Conservation (phyloP, 495 filamentous ascomycete species). For the Usnea hakonensis region DNA sequence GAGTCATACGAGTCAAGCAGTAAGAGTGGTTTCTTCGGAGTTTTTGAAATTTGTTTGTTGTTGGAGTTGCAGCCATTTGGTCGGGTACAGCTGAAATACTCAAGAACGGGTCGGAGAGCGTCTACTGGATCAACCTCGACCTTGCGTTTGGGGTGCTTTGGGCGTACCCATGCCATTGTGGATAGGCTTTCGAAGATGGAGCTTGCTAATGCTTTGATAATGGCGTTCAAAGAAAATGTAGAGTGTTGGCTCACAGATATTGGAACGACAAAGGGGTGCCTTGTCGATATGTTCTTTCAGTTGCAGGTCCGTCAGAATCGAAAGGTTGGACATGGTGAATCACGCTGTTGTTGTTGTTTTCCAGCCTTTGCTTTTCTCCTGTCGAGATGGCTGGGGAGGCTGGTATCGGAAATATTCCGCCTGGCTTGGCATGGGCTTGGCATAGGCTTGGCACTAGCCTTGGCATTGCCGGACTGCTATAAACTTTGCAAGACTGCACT, state of each 20-base stretch:
- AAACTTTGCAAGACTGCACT: too few relatives aligned
- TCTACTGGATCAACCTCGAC: not conserved
- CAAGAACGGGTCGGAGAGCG: not conserved
- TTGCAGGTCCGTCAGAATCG: not conserved
- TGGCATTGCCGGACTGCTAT: not conserved
- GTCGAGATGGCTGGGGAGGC: not conserved
- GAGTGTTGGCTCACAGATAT: not conserved
- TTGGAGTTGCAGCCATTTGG: not conserved
- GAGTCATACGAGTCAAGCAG: not conserved
- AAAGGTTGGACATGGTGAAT: not conserved
- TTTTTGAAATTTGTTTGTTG: not conserved
- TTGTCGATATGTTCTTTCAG: not conserved
- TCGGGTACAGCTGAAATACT: not conserved
- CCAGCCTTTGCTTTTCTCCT: not conserved
- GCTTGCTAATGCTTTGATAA: not conserved
- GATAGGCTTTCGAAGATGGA: not conserved
- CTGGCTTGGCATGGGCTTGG: not conserved
- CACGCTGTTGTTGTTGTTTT: not conserved
- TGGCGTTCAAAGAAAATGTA: not conserved
- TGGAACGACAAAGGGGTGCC: too few relatives aligned
- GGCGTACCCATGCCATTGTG: not conserved
- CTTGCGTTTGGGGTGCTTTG: not conserved
- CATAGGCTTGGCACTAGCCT: not conserved
- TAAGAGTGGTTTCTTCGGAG: not conserved
- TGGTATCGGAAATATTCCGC: not conserved